Conservation (phyloP, 352 stramenopile species). For the Pythium rishiriense region DNA sequence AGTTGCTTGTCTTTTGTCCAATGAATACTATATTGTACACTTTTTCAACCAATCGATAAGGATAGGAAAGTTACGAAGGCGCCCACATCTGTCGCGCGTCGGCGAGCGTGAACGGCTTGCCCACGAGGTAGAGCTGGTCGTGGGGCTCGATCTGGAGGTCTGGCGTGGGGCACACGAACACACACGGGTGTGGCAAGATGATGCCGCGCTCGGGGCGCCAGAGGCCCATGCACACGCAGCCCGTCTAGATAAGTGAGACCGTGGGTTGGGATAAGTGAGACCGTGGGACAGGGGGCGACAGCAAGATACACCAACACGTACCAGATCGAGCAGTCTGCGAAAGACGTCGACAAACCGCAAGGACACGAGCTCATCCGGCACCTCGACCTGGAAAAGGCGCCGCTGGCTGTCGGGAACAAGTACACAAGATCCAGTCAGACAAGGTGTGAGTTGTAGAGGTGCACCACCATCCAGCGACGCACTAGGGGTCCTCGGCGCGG, state of each 20-base stretch:
- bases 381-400: conserved; percentile 69
- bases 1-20: conserved; percentile 11
- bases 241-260: conserved; percentile 33
- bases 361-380: conserved; percentile 45
- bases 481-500: conserved; percentile 58
- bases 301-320: conserved; percentile 28
- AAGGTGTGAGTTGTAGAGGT: not conserved
- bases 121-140: conserved; percentile 73
- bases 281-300: not conserved
- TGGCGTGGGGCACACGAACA: conserved; percentile 58
- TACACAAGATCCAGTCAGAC: not conserved
- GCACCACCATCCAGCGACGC: conserved; percentile 6
- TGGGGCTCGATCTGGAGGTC: conserved; percentile 57
- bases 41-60: conserved; percentile 26
- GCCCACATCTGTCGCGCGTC: conserved; percentile 38
- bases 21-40: conserved; percentile 1
- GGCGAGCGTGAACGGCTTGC: conserved; percentile 53
- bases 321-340: conserved; percentile 70
- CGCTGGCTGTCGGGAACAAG: conserved; percentile 36
- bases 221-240: conserved; percentile 59
- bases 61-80: not conserved
- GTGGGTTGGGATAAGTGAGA: not conserved
- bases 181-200: conserved; percentile 63
- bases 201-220: conserved; percentile 57
- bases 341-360: conserved; percentile 62